Percentiles rank a stretch among this genome's conserved stretches.
phyloP scores from a whole-genome alignment of 495 filamentous ascomycete species.

The Penicillium taxi region DNA sequence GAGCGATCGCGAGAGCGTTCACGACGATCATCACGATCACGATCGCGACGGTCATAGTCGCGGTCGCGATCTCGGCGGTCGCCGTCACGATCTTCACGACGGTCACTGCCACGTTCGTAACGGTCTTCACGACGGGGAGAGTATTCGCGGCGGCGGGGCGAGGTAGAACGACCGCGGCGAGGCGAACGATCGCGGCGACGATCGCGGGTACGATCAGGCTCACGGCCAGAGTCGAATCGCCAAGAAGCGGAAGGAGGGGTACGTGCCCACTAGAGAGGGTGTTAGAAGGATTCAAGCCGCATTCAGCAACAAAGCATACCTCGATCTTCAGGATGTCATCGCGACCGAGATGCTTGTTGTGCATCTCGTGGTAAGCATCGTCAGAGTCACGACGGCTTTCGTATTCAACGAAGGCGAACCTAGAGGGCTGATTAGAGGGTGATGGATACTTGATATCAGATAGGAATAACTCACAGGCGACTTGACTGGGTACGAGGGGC shows the following conservation, averaged over 20 bases:
- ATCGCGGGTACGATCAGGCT: constrained; percentile 59
- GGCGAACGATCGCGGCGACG: constrained; percentile 74
- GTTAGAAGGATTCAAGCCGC: constrained; percentile 6
- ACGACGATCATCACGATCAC: constrained; percentile 54
- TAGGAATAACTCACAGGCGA: constrained; percentile 67
- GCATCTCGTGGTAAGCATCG: constrained; percentile 99
- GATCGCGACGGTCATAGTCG: constrained; percentile 48
- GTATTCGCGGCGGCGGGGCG: constrained; percentile 72
- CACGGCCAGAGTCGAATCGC: constrained; percentile 89
- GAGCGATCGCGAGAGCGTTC: constrained; percentile 59
- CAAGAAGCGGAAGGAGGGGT: constrained; percentile 97
- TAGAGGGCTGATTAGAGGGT: constrained; percentile 32
- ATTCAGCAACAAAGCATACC: constrained; percentile 43
- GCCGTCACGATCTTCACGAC: constrained; percentile 58
- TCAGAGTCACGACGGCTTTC: constrained; percentile 98
- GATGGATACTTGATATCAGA: constrained; percentile 2
- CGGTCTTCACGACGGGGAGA: constrained; percentile 90
- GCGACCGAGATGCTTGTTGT: constrained; percentile 95
- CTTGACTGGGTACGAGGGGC: constrained; percentile 87
- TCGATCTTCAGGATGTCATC: constrained; percentile 98
- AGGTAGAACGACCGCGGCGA: constrained; percentile 64
- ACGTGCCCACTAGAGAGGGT: constrained; percentile 72
- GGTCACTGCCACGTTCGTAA: constrained; percentile 63
- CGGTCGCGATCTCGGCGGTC: constrained; percentile 61
- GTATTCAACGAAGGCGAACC: constrained; percentile 99